These are phyloP conservation scores for Dendrobium chrysotoxum DNA, from an alignment of 106 monocot species.

Conservation along the genomic window DNA sequence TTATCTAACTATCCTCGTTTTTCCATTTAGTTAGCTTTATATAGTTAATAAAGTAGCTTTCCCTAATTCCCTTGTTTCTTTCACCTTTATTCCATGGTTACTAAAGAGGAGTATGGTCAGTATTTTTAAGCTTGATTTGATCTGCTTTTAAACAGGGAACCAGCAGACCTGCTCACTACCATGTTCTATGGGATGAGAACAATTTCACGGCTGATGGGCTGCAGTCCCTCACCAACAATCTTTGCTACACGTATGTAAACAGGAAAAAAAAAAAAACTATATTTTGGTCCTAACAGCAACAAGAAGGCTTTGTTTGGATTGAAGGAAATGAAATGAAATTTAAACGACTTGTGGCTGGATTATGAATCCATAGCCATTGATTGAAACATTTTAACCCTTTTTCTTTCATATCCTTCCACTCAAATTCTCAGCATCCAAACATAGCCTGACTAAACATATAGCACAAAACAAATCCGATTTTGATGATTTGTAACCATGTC, in stretches of 20 bases:
- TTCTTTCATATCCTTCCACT: neutral
- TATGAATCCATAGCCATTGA: neutral
- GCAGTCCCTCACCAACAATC: conserved; percentile 78
- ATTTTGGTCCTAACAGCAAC: too few relatives aligned
- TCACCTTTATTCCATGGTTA: neutral
- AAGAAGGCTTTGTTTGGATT: too few relatives aligned
- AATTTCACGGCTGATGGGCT: conserved; percentile 70
- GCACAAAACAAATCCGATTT: neutral
- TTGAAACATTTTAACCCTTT: neutral
- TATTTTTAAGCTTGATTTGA: neutral
- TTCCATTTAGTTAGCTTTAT: neutral
- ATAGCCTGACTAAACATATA: neutral
- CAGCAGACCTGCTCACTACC: conserved; percentile 90
- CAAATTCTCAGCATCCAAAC: neutral
- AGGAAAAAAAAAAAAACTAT: neutral
- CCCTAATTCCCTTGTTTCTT: neutral
- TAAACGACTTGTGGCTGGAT: too few relatives aligned
- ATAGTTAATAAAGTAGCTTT: neutral
- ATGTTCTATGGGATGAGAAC: conserved; percentile 93
- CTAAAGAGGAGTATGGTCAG: neutral
- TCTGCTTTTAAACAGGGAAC: conserved; percentile 44
- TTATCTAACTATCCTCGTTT: neutral
- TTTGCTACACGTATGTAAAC: conserved; percentile 75
- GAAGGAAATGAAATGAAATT: too few relatives aligned
- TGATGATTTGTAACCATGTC: neutral